Conservation (phyloP, 139 green algal species). For the Tetraselmis chui region DNA sequence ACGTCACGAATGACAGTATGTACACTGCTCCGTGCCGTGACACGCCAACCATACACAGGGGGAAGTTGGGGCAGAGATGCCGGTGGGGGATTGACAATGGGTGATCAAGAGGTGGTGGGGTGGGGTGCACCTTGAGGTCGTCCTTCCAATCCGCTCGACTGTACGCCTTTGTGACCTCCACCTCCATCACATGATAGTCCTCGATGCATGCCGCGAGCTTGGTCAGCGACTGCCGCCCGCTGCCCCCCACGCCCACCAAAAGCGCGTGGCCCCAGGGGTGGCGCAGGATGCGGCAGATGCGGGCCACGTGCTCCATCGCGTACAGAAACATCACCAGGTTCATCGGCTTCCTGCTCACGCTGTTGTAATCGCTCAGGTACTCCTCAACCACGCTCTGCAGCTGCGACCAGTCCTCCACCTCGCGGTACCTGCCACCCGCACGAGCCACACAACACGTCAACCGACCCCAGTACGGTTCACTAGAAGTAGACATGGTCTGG, state of each 20-base stretch:
- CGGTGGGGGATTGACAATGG: too few relatives aligned
- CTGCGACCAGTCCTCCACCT: slow-evolving; percentile 22
- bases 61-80: too few relatives aligned
- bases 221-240: slow-evolving; percentile 58
- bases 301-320: slow-evolving; percentile 62
- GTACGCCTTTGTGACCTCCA: slow-evolving; percentile 70
- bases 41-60: too few relatives aligned
- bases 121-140: slow-evolving; percentile 29
- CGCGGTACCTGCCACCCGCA: slow-evolving; percentile 1
- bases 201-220: slow-evolving; percentile 64
- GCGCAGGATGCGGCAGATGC: slow-evolving; percentile 59
- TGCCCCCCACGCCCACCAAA: slow-evolving; percentile 66
- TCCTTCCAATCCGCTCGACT: slow-evolving; percentile 56
- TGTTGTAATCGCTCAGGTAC: slow-evolving; percentile 66
- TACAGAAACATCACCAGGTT: slow-evolving; percentile 68
- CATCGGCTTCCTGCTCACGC: slow-evolving; percentile 64
- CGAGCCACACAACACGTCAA: slow-evolving; percentile 9
- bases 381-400: slow-evolving; percentile 43
- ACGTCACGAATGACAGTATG: too few relatives aligned
- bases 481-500: too few relatives aligned
- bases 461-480: too few relatives aligned
- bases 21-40: too few relatives aligned
- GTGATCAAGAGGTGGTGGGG: too few relatives aligned
- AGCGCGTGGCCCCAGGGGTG: slow-evolving; percentile 54
- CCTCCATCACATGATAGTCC: slow-evolving; percentile 53